Evolutionary conservation across 108 stramenopile genomes (phyloP), one percentile per base, ranked within the genome.

Genomic region (Nitzschia sp.): DNA sequence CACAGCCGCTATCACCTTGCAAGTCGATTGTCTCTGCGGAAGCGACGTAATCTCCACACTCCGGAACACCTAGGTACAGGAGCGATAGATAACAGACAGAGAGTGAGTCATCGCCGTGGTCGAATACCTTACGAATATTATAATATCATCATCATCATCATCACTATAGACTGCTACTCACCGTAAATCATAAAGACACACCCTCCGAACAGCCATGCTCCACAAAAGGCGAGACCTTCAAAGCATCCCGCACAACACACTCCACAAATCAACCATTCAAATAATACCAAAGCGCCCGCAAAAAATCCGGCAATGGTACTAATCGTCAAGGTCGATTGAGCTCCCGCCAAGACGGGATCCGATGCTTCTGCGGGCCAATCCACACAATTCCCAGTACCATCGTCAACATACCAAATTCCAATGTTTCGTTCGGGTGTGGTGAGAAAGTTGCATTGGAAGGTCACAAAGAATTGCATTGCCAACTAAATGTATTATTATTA

Each of bases 251-350:
- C 72, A 64, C 72, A 73, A 17, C 57, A 59, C n/a, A 73, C 31
- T 45, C 66, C 64, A 64, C 72, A 73, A 29, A 29, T 38, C 1
- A 65, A 19, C 72, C 72, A 73, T 52, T 73, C 72, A 25, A 73
- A 65, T 21, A 59, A 19, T 0, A 73, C 72, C 72, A 73, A 16
- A 1, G 32, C 32, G 15, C 53, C 30, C 29, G 72, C 63, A 0
- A 13, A 45, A 27, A 58, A 35, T 0, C 72, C 72, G 59, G 29
- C 48, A 0, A 65, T 16, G 26, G 63, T 65, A 35, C 62, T 64
- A 0, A 65, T 30, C 3, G 46, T 58, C 33, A 66, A 27, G 25
- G 72, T 55, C 1, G 72, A 58, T 52, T 63, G 56, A n/a, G 72
- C 63, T 23, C 35, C 64, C 0, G 11, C 17, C 0, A 66, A 33